Evolutionary conservation across 305 asterid species (phyloP).

Genomic region (Fraxinus baroniana): DNA sequence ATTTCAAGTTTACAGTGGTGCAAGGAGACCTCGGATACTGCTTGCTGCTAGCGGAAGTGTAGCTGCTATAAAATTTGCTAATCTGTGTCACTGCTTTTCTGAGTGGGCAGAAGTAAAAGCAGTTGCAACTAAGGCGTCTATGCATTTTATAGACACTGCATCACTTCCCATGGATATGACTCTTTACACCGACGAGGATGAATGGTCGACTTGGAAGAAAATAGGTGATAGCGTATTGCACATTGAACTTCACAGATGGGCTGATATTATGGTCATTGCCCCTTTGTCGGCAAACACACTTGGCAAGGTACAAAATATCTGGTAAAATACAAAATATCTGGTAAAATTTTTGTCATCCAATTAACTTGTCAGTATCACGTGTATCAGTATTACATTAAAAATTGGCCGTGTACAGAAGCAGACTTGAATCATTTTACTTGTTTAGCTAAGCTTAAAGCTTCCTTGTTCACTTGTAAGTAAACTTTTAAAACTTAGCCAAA

Average conservation of each 20-base stretch:
- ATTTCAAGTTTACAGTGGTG: slow-evolving; percentile 2
- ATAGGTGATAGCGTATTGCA: slow-evolving; percentile 47
- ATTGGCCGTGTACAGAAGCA: neutral
- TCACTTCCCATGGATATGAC: slow-evolving; percentile 37
- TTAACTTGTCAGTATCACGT: neutral
- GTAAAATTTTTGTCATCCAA: neutral
- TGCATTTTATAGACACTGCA: slow-evolving; percentile 41
- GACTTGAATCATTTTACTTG: neutral
- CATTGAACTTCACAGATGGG: slow-evolving; percentile 51
- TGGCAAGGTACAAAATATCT: slow-evolving; percentile 35
- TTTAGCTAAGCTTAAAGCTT: neutral
- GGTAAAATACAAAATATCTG: neutral
- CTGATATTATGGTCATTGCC: slow-evolving; percentile 52
- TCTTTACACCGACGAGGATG: slow-evolving; percentile 48
- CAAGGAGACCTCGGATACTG: slow-evolving; percentile 41
- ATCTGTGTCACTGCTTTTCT: slow-evolving; percentile 40
- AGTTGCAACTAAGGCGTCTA: slow-evolving; percentile 39
- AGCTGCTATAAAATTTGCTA: slow-evolving; percentile 49
- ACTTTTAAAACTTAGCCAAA: neutral
- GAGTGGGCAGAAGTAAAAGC: slow-evolving; percentile 55
- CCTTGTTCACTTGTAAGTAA: neutral
- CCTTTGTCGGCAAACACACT: slow-evolving; percentile 57
- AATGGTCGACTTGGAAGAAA: slow-evolving; percentile 46
- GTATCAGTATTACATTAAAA: neutral
- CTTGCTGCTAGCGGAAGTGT: slow-evolving; percentile 56